A percentile compares a stretch with the other conserved stretches of the same genome.
These are phyloP conservation scores for Pythium grandisporangium DNA, from an alignment of 352 stramenopile species.

Conservation along the genomic window DNA sequence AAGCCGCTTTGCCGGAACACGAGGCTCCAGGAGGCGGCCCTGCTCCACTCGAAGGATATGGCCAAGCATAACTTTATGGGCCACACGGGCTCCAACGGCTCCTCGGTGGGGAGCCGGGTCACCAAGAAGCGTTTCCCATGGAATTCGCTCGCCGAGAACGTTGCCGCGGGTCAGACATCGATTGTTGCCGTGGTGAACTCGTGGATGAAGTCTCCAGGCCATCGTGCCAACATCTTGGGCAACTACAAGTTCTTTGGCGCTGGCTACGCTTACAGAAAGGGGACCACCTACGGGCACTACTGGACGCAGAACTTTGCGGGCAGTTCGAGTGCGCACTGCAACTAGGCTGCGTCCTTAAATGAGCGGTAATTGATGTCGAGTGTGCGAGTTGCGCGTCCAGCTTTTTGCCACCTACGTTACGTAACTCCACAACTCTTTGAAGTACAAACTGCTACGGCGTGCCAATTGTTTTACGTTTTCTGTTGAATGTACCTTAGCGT, in stretches of 20 bases:
- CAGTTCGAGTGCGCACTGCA: too few relatives aligned
- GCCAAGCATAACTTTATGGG: conserved; percentile 4
- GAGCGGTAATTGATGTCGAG: too few relatives aligned
- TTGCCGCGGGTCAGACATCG: neutral
- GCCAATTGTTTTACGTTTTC: too few relatives aligned
- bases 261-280: too few relatives aligned
- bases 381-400: too few relatives aligned
- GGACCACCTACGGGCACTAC: too few relatives aligned
- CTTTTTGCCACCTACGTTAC: too few relatives aligned
- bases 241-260: neutral
- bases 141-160: conserved; percentile 2
- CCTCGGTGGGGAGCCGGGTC: neutral
- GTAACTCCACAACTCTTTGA: too few relatives aligned
- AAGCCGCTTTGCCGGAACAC: conserved; percentile 18
- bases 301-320: too few relatives aligned
- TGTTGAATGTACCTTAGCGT: too few relatives aligned
- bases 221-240: conserved; percentile 18
- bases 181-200: conserved; percentile 3
- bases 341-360: too few relatives aligned
- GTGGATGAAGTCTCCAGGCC: conserved; percentile 4
- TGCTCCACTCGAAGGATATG: neutral
- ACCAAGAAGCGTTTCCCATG: neutral
- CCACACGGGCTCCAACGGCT: neutral
- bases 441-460: too few relatives aligned
- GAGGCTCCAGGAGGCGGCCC: conserved; percentile 10